A percentile compares a stretch with the other conserved stretches of the same genome.
Evolutionary conservation across 495 filamentous ascomycete species (phyloP).

Genomic region (Bombardia bombarda): DNA sequence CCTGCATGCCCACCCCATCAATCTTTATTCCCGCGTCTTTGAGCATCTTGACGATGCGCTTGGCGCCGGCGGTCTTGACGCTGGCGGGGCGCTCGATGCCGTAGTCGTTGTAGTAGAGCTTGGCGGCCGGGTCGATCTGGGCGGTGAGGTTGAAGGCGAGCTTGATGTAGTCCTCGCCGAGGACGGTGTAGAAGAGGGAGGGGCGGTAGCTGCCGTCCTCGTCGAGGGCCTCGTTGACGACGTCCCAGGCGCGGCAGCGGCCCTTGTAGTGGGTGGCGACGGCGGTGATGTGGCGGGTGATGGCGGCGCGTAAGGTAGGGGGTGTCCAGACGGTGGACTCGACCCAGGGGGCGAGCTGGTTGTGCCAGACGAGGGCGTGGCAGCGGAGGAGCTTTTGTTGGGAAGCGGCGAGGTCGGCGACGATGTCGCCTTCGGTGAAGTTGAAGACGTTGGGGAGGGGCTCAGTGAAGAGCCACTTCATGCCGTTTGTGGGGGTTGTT

Average conservation of each 20-base stretch:
- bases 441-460: slow-evolving; percentile 42
- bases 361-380: slow-evolving; percentile 55
- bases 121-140: slow-evolving; percentile 46
- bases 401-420: slow-evolving; percentile 40
- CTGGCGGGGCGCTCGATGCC: slow-evolving; percentile 46
- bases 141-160: slow-evolving; percentile 49
- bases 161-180: slow-evolving; percentile 50
- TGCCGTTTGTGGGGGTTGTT: slow-evolving; percentile 45
- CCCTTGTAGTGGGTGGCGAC: slow-evolving; percentile 49
- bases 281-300: slow-evolving; percentile 46
- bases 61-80: slow-evolving; percentile 29
- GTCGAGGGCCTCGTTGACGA: slow-evolving; percentile 63
- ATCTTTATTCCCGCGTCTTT: slow-evolving; percentile 46
- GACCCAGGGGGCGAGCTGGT: slow-evolving; percentile 51
- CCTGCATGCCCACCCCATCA: slow-evolving; percentile 59
- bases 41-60: slow-evolving; percentile 49
- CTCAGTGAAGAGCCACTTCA: slow-evolving; percentile 49
- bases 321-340: slow-evolving; percentile 44
- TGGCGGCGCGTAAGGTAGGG: slow-evolving; percentile 38
- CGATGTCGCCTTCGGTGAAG: slow-evolving; percentile 43
- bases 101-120: slow-evolving; percentile 67
- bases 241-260: slow-evolving; percentile 52
- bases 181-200: slow-evolving; percentile 46
- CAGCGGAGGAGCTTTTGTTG: slow-evolving; percentile 44
- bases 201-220: slow-evolving; percentile 57